A percentile compares a stretch with the other conserved stretches of the same genome.
Conservation (phyloP, 2,329 filamentous ascomycete genomes). For the Hypoxylon sp. region DNA sequence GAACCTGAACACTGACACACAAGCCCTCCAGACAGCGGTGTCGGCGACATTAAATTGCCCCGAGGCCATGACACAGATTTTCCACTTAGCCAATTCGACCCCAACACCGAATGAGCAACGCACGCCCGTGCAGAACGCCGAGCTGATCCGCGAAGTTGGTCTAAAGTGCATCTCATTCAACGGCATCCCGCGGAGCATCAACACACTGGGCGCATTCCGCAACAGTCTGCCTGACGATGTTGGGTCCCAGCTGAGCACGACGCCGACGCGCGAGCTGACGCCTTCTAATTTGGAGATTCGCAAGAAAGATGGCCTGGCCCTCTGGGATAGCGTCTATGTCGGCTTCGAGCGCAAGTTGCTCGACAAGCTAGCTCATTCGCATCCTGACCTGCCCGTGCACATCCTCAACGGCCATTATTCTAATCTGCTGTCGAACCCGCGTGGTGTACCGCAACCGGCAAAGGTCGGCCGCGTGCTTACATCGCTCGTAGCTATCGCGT, state of each 20-base stretch:
- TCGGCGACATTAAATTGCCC: conserved; percentile 91
- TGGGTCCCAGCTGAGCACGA: conserved; percentile 66
- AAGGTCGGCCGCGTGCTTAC: conserved; percentile 80
- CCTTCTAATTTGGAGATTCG: conserved; percentile 68
- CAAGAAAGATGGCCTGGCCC: conserved; percentile 70
- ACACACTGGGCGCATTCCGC: conserved; percentile 81
- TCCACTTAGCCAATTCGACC: conserved; percentile 63
- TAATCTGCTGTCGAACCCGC: conserved; percentile 79
- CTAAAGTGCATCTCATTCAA: conserved; percentile 86
- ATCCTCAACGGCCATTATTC: conserved; percentile 84
- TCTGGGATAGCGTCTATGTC: conserved; percentile 85
- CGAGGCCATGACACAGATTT: conserved; percentile 77
- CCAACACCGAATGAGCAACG: conserved; percentile 41
- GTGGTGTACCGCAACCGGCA: conserved; percentile 56
- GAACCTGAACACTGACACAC: conserved; percentile 14
- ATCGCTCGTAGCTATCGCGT: conserved; percentile 80
- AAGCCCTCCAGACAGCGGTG: conserved; percentile 74
- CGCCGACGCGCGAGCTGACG: conserved; percentile 68
- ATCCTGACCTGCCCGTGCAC: conserved; percentile 86
- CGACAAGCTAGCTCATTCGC: conserved; percentile 78
- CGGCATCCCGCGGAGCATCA: conserved; percentile 87
- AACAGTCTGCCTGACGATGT: conserved; percentile 72
- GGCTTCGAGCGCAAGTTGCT: conserved; percentile 81
- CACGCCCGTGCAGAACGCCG: conserved; percentile 68
- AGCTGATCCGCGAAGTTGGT: conserved; percentile 81